phyloP scores from a whole-genome alignment of 2,329 filamentous ascomycete species.

The Venturia effusa region DNA sequence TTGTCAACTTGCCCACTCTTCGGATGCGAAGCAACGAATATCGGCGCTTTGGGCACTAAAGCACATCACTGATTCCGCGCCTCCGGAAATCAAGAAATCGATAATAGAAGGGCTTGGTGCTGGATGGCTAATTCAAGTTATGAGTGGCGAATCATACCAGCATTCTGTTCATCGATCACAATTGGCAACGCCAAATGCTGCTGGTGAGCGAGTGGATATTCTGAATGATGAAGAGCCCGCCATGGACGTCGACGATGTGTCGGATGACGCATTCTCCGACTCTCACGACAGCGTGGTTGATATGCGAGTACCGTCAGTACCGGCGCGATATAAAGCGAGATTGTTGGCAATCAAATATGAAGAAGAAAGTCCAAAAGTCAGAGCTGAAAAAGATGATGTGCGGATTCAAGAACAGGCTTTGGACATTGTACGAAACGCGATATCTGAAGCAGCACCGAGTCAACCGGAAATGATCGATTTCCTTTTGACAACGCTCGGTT shows the following conservation, averaged over 20 bases:
- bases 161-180: constrained; percentile 24
- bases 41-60: constrained; percentile 92
- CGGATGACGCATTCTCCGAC: constrained; percentile 5
- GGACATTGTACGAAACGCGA: constrained; percentile 81
- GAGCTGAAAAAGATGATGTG: constrained; percentile 65
- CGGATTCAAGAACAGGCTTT: constrained; percentile 85
- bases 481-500: constrained; percentile 63
- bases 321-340: constrained; percentile 26
- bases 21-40: constrained; percentile 65
- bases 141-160: constrained; percentile 46
- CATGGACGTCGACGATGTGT: constrained; percentile 11
- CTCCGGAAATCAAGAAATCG: constrained; percentile 61
- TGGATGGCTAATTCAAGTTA: constrained; percentile 69
- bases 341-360: constrained; percentile 44
- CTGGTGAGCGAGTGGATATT: constrained; percentile 48
- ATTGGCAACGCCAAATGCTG: constrained; percentile 48
- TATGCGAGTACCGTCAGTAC: constrained; percentile 11
- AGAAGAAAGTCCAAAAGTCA: constrained; percentile 57
- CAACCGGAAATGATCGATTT: constrained; percentile 69
- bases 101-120: constrained; percentile 69
- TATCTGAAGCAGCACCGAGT: constrained; percentile 47
- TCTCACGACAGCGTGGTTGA: constrained; percentile 14
- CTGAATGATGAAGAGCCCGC: constrained; percentile 32
- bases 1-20: constrained; percentile 74
- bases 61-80: constrained; percentile 67